Base-by-base conservation (phyloP, 352 stramenopile genomes). In the Globisporangium canariense region DNA sequence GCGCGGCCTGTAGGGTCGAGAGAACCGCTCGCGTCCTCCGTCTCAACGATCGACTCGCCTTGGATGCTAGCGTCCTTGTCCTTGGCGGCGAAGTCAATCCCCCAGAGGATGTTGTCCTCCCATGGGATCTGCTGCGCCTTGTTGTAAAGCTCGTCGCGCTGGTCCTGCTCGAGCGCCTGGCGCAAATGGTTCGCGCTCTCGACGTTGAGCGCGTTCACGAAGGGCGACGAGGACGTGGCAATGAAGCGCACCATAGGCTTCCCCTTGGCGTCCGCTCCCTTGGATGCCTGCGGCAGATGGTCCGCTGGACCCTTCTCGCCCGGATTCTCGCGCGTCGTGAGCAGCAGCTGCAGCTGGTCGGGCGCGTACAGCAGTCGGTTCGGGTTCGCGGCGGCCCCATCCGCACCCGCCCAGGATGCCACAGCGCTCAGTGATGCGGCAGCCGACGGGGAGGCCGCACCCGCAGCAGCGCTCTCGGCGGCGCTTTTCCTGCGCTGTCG, bases 41-140 rank as follows among this genome's bases (percentile, higher is more conserved):
- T 65, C 60, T 65, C 60, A 4, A 65, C 38, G 36, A 65, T 32
- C 60, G 56, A 46, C 58, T 58, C 47, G 7, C 30, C 34, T 14
- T 57, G 51, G 7, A 18, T 18, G 3, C 14, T 20, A 45, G 38
- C 38, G 6, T 38, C 34, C 41, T 75, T 72, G 16, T 62, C 76
- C 51, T 71, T 58, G 6, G 62, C 46, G 4, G 69, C 68, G 49
- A 89, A 86, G 46, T 90, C 81, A 25, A 86, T 71, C 0, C 83
- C 85, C 85, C 87, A 96, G 9, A 91, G 67, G 28, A 96, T 94
- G 51, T 85, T 74, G 10, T 93, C 77, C 65, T 96, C 87, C 87
- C 87, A 96, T 4, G 69, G 76, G 4, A 94, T 60, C 53, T 96
- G 87, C 67, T 93, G 78, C 30, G 94, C 85, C 46, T 89, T 92